Evolutionary conservation across 2,329 filamentous ascomycete genomes (phyloP).

Genomic region (Aspergillus niger): DNA sequence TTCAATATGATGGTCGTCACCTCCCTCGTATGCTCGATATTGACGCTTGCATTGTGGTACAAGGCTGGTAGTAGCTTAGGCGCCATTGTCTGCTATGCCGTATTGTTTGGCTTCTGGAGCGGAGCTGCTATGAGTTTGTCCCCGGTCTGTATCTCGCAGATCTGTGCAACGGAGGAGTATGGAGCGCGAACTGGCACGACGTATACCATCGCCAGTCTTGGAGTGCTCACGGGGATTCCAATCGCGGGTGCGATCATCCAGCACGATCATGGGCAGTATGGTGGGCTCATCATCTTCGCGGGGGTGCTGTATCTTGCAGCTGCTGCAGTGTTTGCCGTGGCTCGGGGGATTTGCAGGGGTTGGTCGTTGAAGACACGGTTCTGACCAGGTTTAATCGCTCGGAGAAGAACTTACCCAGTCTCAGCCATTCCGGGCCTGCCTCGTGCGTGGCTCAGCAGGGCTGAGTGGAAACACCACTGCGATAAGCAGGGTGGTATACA

Average conservation of each 20-base stretch:
- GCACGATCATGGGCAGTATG: background rate
- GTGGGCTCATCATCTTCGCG: slow-evolving; percentile 2
- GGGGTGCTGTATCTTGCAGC: slow-evolving; percentile 7
- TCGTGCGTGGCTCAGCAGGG: background rate
- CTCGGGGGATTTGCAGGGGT: slow-evolving; percentile 2
- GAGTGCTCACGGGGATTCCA: slow-evolving; percentile 1
- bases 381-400: background rate
- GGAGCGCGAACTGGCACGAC: background rate
- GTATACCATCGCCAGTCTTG: slow-evolving; percentile 5
- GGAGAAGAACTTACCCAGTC: background rate
- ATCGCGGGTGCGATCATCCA: background rate
- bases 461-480: background rate
- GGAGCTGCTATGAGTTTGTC: slow-evolving; percentile 5
- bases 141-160: slow-evolving; percentile 8
- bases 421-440: background rate
- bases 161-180: background rate
- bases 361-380: slow-evolving; percentile 1
- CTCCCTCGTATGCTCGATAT: background rate
- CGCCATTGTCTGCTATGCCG: slow-evolving; percentile 3
- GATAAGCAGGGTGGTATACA: background rate
- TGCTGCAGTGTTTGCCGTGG: background rate
- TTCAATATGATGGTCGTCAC: slow-evolving; percentile 35
- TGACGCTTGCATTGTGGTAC: slow-evolving; percentile 4
- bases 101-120: slow-evolving; percentile 3
- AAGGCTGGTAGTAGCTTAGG: background rate